phyloP scores from a whole-genome alignment of 208 protist genomes.

The Wallacemonas sp. region DNA sequence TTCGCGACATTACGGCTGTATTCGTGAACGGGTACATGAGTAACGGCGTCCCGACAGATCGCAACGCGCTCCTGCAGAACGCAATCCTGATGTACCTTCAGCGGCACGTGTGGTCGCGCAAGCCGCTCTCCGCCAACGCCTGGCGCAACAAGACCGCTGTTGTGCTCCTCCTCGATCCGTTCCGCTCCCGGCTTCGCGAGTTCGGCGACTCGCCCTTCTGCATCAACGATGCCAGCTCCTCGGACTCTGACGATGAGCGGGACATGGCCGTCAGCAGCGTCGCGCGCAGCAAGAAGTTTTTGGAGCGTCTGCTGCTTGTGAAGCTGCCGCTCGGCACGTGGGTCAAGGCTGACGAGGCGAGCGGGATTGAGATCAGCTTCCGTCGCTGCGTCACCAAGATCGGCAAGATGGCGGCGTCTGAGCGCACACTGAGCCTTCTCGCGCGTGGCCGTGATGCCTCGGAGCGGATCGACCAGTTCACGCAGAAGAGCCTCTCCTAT shows the following conservation, averaged over 20 bases:
- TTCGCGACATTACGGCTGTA: slow-evolving; percentile 25
- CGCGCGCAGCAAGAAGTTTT: slow-evolving; percentile 27
- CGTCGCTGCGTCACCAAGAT: slow-evolving; percentile 17
- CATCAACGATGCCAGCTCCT: slow-evolving; percentile 11
- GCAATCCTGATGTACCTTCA: slow-evolving; percentile 64
- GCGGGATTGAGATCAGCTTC: slow-evolving; percentile 57
- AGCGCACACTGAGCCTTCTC: slow-evolving; percentile 36
- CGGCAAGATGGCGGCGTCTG: slow-evolving; percentile 19
- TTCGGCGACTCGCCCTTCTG: slow-evolving; percentile 52
- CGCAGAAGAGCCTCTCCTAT: slow-evolving; percentile 33
- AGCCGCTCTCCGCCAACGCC: slow-evolving; percentile 23
- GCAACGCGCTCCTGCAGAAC: slow-evolving; percentile 70
- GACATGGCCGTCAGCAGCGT: slow-evolving; percentile 25
- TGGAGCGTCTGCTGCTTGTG: slow-evolving; percentile 44
- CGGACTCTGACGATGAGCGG: slow-evolving; percentile 27
- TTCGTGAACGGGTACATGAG: slow-evolving; percentile 15
- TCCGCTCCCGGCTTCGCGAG: slow-evolving; percentile 38
- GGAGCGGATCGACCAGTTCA: slow-evolving; percentile 41
- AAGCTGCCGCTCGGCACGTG: slow-evolving; percentile 43
- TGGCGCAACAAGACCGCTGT: slow-evolving; percentile 43
- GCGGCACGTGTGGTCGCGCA: slow-evolving; percentile 34
- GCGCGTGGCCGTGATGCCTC: slow-evolving; percentile 28
- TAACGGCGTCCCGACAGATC: slow-evolving; percentile 27
- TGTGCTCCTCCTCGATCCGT: slow-evolving; percentile 64
- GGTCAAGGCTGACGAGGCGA: slow-evolving; percentile 32